phyloP scores from a whole-genome alignment of 2,329 filamentous ascomycete species.

The Magnaporthiopsis rhizophila region DNA sequence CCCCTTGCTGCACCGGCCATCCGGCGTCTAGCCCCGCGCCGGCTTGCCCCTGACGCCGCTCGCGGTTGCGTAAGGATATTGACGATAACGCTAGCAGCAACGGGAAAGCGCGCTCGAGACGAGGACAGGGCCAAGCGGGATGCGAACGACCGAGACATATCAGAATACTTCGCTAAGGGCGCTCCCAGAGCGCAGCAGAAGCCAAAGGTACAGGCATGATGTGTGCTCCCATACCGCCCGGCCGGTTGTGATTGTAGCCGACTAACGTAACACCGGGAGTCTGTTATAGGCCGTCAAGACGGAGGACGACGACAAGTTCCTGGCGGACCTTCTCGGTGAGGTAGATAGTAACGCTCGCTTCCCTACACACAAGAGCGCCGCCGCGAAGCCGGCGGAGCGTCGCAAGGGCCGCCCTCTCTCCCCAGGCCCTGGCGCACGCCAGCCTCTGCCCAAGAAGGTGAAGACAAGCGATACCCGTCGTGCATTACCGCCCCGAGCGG shows the following conservation, averaged over 20 bases:
- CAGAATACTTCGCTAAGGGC: conserved; percentile 86
- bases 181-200: conserved; percentile 60
- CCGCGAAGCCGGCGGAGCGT: conserved; percentile 62
- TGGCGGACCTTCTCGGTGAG: conserved; percentile 76
- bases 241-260: too few species aligned
- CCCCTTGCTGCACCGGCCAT: not conserved
- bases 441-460: conserved; percentile 46
- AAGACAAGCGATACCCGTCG: conserved; percentile 43
- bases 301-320: conserved; percentile 82
- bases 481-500: conserved; percentile 37
- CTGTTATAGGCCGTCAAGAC: conserved; percentile 60
- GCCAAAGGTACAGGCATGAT: conserved; percentile 56
- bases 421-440: conserved; percentile 52
- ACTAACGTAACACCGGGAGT: not conserved
- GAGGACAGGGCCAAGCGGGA: conserved; percentile 80
- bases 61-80: not conserved
- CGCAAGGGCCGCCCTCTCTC: conserved; percentile 76
- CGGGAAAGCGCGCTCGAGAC: conserved; percentile 69
- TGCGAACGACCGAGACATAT: conserved; percentile 84
- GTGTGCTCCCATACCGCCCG: too few species aligned
- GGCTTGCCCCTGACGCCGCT: conserved; percentile 2
- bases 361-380: conserved; percentile 43
- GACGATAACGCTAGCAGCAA: conserved; percentile 43
- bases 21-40: not conserved
- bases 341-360: conserved; percentile 67